Evolutionary conservation across 129 eudicot species (phyloP).

Genomic region (Flaveria ramosissima): DNA sequence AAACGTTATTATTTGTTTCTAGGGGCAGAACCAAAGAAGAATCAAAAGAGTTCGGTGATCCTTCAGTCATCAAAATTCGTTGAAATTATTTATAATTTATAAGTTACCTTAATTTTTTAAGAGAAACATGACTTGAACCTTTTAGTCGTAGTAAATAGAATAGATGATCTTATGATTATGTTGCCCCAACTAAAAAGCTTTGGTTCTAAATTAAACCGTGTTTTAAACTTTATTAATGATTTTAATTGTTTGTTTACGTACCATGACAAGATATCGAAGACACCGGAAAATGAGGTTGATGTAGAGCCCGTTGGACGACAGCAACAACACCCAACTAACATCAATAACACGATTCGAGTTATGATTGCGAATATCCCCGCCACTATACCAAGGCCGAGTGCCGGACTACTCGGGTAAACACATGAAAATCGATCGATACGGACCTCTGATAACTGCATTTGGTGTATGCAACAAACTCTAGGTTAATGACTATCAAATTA

Average conservation of each 20-base stretch:
- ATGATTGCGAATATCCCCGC: slow-evolving; percentile 7
- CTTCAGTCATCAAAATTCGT: too few species aligned
- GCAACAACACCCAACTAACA: slow-evolving; percentile 23
- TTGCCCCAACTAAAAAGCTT: too few species aligned
- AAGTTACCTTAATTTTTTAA: too few species aligned
- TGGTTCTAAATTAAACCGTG: too few species aligned
- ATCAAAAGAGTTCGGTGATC: too few species aligned
- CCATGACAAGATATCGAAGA: slow-evolving; percentile 21
- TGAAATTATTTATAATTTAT: too few species aligned
- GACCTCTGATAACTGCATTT: slow-evolving; percentile 23
- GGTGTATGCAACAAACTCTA: background rate
- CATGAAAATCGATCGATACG: slow-evolving; percentile 1
- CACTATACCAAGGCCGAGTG: slow-evolving; percentile 15
- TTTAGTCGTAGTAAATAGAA: too few species aligned
- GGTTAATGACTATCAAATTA: background rate
- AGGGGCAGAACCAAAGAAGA: too few species aligned
- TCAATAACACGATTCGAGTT: background rate
- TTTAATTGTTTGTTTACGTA: background rate
- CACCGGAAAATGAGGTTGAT: background rate
- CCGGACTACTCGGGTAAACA: slow-evolving; percentile 33
- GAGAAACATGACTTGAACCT: too few species aligned
- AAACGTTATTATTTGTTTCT: too few species aligned
- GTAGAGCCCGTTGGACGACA: slow-evolving; percentile 5
- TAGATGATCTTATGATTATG: too few species aligned
- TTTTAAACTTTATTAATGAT: background rate